Evolutionary conservation across 306 rosid genomes (phyloP).

Genomic region (Luffa aegyptiaca): DNA sequence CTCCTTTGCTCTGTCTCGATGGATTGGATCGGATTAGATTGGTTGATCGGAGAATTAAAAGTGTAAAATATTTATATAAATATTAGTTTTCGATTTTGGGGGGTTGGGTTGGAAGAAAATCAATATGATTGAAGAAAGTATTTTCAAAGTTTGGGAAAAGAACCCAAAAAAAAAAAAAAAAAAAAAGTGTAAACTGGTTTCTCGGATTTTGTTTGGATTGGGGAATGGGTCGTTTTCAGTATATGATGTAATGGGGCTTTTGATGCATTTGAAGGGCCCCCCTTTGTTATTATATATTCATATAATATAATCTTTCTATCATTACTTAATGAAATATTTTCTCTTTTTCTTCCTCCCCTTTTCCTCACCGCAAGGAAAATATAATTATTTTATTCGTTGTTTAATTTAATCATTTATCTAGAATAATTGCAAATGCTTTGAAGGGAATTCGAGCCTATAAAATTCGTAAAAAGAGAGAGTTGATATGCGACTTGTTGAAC

Average conservation of each 20-base stretch:
- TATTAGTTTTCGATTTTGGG: neutral
- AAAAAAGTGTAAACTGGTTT: slow-evolving; percentile 6
- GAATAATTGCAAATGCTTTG: neutral
- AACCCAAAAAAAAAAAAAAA: neutral
- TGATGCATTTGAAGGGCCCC: neutral
- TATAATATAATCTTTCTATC: neutral
- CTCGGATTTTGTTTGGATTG: slow-evolving; percentile 5
- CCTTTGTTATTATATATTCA: neutral
- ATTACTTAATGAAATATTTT: neutral
- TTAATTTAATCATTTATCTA: neutral
- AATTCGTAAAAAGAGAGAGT: neutral
- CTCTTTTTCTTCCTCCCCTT: neutral
- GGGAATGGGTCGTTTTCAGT: slow-evolving; percentile 6
- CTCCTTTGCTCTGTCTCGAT: too few species aligned
- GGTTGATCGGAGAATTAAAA: neutral
- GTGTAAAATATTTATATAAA: neutral
- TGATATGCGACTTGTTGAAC: neutral
- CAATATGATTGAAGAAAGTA: neutral
- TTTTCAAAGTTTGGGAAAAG: neutral
- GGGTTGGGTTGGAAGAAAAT: neutral
- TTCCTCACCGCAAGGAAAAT: neutral
- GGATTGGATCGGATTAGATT: neutral
- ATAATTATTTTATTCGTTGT: neutral
- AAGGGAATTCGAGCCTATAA: neutral
- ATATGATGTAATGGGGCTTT: slow-evolving; percentile 10